phyloP scores from a whole-genome alignment of 257 asterid genomes.

The Petunia axillaris region DNA sequence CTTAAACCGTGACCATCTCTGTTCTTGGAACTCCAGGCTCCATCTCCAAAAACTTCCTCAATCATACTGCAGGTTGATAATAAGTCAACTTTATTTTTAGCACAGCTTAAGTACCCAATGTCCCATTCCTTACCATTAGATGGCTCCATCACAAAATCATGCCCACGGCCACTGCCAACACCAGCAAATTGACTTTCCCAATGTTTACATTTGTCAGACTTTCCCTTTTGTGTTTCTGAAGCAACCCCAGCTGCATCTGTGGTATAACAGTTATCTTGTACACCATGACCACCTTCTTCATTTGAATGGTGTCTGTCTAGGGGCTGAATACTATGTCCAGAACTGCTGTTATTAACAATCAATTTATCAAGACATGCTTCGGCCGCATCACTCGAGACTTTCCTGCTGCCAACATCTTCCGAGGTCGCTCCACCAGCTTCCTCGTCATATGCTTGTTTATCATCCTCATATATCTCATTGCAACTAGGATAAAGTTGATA shows the following conservation, averaged over 20 bases:
- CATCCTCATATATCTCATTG: constrained; percentile 21
- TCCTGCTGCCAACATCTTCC: constrained; percentile 22
- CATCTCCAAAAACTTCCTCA: constrained; percentile 58
- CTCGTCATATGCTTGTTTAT: constrained; percentile 10
- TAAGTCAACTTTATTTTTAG: constrained; percentile 42
- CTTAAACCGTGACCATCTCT: constrained; percentile 33
- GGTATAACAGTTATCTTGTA: constrained; percentile 4
- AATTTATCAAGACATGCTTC: neutral
- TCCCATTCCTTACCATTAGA: constrained; percentile 48
- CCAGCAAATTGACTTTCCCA: constrained; percentile 31
- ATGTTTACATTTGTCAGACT: constrained; percentile 29
- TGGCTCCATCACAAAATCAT: constrained; percentile 32
- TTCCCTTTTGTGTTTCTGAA: constrained; percentile 24
- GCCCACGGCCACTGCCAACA: constrained; percentile 28
- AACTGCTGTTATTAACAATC: neutral
- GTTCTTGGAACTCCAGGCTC: constrained; percentile 38
- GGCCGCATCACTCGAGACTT: neutral
- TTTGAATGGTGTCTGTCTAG: constrained; percentile 19
- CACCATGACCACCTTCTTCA: constrained; percentile 11
- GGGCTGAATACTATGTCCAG: constrained; percentile 19
- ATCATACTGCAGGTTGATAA: constrained; percentile 49
- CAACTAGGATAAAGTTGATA: constrained; percentile 30
- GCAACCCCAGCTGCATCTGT: constrained; percentile 23
- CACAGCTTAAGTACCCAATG: constrained; percentile 33
- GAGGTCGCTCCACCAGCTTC: constrained; percentile 23